Evolutionary conservation across 2,329 filamentous ascomycete genomes (phyloP), one percentile per base, ranked within the genome.

Genomic region (Fusarium siculi): DNA sequence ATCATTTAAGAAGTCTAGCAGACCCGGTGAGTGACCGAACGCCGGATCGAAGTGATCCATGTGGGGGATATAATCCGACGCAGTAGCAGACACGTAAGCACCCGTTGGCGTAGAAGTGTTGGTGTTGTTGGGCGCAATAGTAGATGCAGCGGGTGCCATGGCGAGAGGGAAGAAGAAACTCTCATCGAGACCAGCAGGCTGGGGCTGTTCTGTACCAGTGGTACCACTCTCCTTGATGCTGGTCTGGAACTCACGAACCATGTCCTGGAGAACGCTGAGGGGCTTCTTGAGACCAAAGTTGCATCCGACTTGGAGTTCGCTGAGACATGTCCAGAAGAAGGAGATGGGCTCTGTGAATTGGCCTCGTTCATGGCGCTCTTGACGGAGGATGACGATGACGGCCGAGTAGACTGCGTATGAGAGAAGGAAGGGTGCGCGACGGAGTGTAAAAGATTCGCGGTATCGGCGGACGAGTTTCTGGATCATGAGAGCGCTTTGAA

Each of bases 381-480:
- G 79, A 19, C 75, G 77, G 3, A 81, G 78, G 23, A 81, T 80
- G 30, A 79, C 79, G 19, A 79, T 76, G 12, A 79, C 79, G 7
- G 79, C 79, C 1, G 79, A 80, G 73, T 85, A 85, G 5, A 83
- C 76, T 15, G 82, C 81, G 56, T 85, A 85, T 28, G 81, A 82
- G 9, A 84, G 77, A 9, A 85, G 64, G 73, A 84, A 85, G 4
- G 82, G 82, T 0, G 83, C 83, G 5, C 81, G 79, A 2, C 82
- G 79, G 0, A 85, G 77, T 2, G 81, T 82, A 44, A 85, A 84
- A 1, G 80, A 79, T 4, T 79, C 76, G 46, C 81, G 79, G 57
- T 85, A 86, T 16, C 79, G 73, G 2, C 78, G 75, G 9, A 81
- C 78, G 10, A 83, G 75, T 59, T 81, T 79, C 23, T 83, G 80